A percentile compares a stretch with the other conserved stretches of the same genome.
Conservation (phyloP, 169 alveolate species). For the Eimeria necatrix region DNA sequence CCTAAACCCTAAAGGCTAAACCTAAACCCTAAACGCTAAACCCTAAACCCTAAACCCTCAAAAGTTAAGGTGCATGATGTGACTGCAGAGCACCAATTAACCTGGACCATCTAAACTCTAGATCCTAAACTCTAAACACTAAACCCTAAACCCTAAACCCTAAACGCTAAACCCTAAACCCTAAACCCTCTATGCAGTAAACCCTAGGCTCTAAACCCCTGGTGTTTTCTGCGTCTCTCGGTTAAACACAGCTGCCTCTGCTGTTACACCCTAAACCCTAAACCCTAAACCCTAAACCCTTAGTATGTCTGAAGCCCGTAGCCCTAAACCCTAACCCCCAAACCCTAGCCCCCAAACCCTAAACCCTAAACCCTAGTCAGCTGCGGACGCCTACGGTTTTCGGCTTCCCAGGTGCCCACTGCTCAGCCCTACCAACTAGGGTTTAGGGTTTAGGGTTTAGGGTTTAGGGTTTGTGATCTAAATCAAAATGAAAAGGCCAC, state of each 20-base stretch:
- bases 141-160: too few species aligned
- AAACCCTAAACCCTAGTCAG: background rate
- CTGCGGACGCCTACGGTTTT: too few species aligned
- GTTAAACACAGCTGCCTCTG: conserved; percentile 89
- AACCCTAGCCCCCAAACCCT: background rate
- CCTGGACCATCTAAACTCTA: too few species aligned
- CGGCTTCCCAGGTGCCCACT: background rate
- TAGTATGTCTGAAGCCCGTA: background rate
- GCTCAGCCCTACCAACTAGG: conserved; percentile 90
- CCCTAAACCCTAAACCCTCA: conserved; percentile 33
- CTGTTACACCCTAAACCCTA: conserved; percentile 89
- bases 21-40: conserved; percentile 24
- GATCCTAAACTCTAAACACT: too few species aligned
- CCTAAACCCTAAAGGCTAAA: too few species aligned
- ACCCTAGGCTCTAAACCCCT: background rate
- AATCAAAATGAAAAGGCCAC: too few species aligned
- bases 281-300: background rate
- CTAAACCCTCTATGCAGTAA: background rate
- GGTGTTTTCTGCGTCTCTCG: background rate
- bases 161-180: background rate
- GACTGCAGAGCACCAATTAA: too few species aligned
- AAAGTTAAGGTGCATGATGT: too few species aligned
- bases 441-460: background rate
- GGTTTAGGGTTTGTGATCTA: background rate
- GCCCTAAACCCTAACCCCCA: background rate